Evolutionary conservation across 805 yeast species (phyloP).

Genomic region (Hanseniaspora lachancei): DNA sequence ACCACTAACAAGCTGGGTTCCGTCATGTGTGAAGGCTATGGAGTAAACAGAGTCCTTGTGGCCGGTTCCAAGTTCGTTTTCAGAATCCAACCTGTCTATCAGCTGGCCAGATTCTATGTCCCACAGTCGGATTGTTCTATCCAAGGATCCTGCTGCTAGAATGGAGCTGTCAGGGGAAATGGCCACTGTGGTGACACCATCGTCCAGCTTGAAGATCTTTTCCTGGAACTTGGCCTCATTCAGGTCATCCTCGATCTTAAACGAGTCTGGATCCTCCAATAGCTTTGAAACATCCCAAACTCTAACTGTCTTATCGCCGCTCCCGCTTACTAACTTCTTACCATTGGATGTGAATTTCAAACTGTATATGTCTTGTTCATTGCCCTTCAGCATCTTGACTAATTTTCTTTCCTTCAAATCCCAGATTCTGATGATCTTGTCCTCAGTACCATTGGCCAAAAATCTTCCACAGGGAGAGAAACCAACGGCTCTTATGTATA

Average conservation of each 20-base stretch:
- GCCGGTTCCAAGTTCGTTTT: constrained; percentile 77
- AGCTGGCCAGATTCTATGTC: constrained; percentile 84
- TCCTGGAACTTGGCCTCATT: background rate
- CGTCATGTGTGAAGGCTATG: constrained; percentile 84
- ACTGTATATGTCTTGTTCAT: constrained; percentile 94
- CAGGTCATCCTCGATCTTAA: background rate
- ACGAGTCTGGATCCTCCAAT: background rate
- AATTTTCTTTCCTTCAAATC: constrained; percentile 75
- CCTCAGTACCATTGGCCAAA: constrained; percentile 89
- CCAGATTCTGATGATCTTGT: constrained; percentile 88
- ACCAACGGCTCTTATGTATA: constrained; percentile 89
- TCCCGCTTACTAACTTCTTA: constrained; percentile 80
- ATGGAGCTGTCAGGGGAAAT: constrained; percentile 88
- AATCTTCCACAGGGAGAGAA: constrained; percentile 91
- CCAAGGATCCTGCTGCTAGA: constrained; percentile 93
- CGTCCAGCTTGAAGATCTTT: constrained; percentile 72
- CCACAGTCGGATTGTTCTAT: constrained; percentile 93
- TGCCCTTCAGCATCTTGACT: constrained; percentile 78
- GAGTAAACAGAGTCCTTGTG: constrained; percentile 93
- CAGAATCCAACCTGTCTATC: constrained; percentile 84
- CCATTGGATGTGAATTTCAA: constrained; percentile 92
- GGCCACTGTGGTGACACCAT: constrained; percentile 96
- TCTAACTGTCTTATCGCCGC: constrained; percentile 92
- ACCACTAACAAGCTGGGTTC: constrained; percentile 85
- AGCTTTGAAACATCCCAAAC: constrained; percentile 64